Conservation (phyloP, 2,329 filamentous ascomycete species). For the Aschersonia sp. region DNA sequence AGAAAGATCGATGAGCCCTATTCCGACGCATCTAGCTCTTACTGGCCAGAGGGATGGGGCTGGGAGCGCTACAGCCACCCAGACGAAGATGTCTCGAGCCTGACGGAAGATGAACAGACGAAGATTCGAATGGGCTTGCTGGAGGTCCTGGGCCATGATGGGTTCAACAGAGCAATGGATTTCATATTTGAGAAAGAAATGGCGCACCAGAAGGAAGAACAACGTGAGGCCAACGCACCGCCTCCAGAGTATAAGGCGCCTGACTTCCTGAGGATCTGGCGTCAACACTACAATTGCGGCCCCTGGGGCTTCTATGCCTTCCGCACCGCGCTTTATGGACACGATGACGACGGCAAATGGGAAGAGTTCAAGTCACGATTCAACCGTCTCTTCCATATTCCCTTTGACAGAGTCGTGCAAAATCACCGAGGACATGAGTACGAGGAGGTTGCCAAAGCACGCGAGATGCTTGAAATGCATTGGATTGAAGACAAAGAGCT, state of each 20-base stretch:
- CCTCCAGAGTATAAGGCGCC: not conserved
- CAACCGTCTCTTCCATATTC: not conserved
- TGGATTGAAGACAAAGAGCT: slow-evolving; percentile 1
- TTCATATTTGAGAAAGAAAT: not conserved
- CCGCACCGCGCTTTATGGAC: not conserved
- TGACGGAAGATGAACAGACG: slow-evolving; percentile 5
- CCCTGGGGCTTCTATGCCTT: slow-evolving; percentile 1
- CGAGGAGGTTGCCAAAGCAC: not conserved
- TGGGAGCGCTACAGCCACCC: slow-evolving; percentile 6
- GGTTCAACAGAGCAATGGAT: not conserved
- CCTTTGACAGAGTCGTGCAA: not conserved
- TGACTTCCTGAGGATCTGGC: slow-evolving; percentile 1
- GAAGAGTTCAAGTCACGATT: not conserved
- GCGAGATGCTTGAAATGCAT: not conserved
- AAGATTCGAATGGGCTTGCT: slow-evolving; percentile 7
- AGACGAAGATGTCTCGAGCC: slow-evolving; percentile 2
- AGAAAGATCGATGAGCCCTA: slow-evolving; percentile 2
- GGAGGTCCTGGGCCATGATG: slow-evolving; percentile 6
- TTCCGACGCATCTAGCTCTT: slow-evolving; percentile 8
- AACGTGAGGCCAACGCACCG: not conserved
- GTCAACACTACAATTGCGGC: not conserved
- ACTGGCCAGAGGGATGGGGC: slow-evolving; percentile 9
- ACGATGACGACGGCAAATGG: not conserved
- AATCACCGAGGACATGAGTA: not conserved
- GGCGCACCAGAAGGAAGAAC: not conserved